Base-by-base conservation (phyloP, 805 yeast genomes). In the Lipomyces japonicus region DNA sequence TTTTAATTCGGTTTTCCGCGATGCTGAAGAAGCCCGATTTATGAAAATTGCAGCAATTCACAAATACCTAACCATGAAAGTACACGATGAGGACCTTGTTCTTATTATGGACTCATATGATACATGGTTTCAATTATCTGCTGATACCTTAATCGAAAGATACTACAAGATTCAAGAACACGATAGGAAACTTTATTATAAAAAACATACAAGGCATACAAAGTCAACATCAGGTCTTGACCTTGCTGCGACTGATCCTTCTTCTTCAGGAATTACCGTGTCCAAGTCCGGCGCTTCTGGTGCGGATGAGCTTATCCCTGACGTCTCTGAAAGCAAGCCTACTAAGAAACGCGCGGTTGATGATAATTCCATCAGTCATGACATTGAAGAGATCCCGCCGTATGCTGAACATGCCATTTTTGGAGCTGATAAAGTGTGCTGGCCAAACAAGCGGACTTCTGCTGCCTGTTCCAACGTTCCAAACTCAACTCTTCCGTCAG, bases 21-120 rank as follows among this genome's bases (percentile, higher is more conserved):
- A 48, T 25, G 54, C 59, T 3, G 59, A 42, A 14, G 58, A 53
- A 39, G 59, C 59, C 9, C 59, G 59, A 7, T 48, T 53, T 39
- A 52, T 53, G 59, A 55, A 55, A 37, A 53, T 55, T 32, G 56
- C 59, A 14, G 59, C 58, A 14, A 53, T 53, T 31, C 51, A 55
- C 41, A 35, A 44, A 19, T 55, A 55, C 37, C 49, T 55, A 16
- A 41, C 52, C 35, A 46, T 49, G 24, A 38, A 46, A 7, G 56
- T 45, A 23, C 47, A 39, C 36, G 58, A 54, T 38, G 56, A 51
- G 31, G 58, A 54, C 26, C 50, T 54, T 26, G 58, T 54, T n/a
- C 40, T 54, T 31, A 44, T 55, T 40, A 45, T 48, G 48, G 59
- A 55, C 49, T 40, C 54, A 9, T 53, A 53, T 51, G 59, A 55